Conservation (phyloP, 345 rosid genomes). For the Rhodamnia rubescens region DNA sequence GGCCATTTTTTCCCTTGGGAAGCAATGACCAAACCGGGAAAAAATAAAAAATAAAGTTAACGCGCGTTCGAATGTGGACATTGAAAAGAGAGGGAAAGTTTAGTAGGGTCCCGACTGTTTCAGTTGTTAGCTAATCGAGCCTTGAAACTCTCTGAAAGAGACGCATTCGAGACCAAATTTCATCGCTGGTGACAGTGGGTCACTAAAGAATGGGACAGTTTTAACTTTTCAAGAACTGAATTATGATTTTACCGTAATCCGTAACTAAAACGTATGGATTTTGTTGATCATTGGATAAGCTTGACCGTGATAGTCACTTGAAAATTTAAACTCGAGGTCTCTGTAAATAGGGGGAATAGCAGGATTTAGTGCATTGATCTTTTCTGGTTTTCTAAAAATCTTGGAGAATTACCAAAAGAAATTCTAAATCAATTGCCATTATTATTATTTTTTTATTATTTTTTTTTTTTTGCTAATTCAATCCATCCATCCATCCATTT, state of each 20-base stretch:
- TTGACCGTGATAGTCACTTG: not conserved
- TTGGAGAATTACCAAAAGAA: no score
- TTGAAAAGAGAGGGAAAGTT: not conserved
- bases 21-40: not conserved
- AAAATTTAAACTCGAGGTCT: not conserved
- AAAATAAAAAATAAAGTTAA: not conserved
- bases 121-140: not conserved
- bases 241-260: not conserved
- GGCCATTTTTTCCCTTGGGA: not conserved
- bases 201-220: not conserved
- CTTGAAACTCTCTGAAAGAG: not conserved
- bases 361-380: not conserved
- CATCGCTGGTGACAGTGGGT: accelerated
- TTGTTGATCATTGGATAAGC: not conserved
- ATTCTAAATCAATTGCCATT: no score
- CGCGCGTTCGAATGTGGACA: not conserved
- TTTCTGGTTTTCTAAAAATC: not conserved
- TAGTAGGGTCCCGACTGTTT: not conserved
- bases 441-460: no score
- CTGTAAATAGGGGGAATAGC: not conserved
- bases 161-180: not conserved
- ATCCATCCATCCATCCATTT: no score
- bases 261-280: not conserved
- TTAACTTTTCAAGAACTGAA: not conserved
- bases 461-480: no score